Percentiles rank a stretch among this genome's conserved stretches.
These are phyloP conservation scores for Coemansia guatemalensis DNA, from an alignment of 192 early-diverging fungal species.

Conservation along the genomic window DNA sequence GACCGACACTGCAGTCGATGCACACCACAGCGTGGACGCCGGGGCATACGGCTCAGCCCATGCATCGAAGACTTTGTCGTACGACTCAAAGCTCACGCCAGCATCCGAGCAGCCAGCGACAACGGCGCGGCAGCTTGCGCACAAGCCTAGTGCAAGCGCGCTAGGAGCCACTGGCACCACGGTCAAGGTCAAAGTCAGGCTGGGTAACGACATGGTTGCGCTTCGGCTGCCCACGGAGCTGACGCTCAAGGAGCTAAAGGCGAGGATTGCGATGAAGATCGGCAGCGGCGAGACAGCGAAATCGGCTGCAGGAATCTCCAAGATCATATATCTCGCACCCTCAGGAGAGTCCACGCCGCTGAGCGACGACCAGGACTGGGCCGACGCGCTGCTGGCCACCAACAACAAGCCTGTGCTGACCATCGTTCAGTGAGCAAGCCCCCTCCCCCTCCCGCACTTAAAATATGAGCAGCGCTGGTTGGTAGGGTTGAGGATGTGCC, in stretches of 20 bases:
- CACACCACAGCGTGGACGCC: conserved; percentile 12
- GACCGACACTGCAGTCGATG: conserved; percentile 35
- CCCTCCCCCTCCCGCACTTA: not conserved
- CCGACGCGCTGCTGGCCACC: conserved; percentile 30
- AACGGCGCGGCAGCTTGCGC: conserved; percentile 21
- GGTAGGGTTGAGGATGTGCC: not conserved
- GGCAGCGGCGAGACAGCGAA: conserved; percentile 23
- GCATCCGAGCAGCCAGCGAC: not conserved
- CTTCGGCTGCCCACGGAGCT: conserved; percentile 64
- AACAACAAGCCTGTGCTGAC: conserved; percentile 50
- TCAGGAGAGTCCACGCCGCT: conserved; percentile 43
- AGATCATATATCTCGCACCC: conserved; percentile 50
- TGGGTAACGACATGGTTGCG: conserved; percentile 70
- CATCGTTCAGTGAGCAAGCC: conserved; percentile 24
- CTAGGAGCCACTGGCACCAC: conserved; percentile 24
- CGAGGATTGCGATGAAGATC: conserved; percentile 63
- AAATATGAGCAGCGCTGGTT: not conserved
- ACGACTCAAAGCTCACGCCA: conserved; percentile 45
- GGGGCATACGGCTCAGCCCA: conserved; percentile 3
- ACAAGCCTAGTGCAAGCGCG: conserved; percentile 36
- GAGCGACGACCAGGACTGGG: conserved; percentile 47
- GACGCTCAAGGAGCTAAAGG: conserved; percentile 57
- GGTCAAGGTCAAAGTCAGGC: conserved; percentile 73
- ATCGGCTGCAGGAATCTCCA: conserved; percentile 13
- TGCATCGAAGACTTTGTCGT: conserved; percentile 27